Evolutionary conservation across 2,329 filamentous ascomycete genomes (phyloP).

Genomic region (Harringtonia aguacate): DNA sequence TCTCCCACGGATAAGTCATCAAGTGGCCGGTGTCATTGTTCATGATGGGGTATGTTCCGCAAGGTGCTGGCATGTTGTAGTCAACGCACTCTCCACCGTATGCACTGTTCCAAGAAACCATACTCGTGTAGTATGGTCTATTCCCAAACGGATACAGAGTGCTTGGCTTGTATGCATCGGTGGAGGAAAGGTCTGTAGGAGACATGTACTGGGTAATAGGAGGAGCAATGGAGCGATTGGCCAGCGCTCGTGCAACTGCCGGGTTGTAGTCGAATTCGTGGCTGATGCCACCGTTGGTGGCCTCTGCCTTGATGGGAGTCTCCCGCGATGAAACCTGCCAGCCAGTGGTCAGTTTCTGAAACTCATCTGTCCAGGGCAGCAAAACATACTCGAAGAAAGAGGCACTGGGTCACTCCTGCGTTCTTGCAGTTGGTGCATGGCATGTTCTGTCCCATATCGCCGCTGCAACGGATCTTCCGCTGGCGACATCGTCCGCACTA

Average conservation of each 20-base stretch:
- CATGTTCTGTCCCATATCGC: conserved; percentile 63
- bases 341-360: too few species aligned
- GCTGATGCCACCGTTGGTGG: background rate
- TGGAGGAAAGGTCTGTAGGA: conserved; percentile 21
- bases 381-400: conserved; percentile 62
- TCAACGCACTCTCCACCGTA: too few species aligned
- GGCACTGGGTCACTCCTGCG: conserved; percentile 60
- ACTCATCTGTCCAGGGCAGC: background rate
- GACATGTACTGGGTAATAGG: background rate
- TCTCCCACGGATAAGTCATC: too few species aligned
- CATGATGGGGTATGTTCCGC: too few species aligned
- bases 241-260: conserved; percentile 20
- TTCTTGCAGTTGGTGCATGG: conserved; percentile 77
- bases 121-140: too few species aligned
- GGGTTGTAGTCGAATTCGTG: conserved; percentile 24
- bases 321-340: conserved; percentile 29
- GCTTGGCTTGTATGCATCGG: conserved; percentile 24
- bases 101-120: too few species aligned
- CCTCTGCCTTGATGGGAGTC: conserved; percentile 21
- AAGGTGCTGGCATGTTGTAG: too few species aligned
- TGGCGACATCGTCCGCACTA: conserved; percentile 85
- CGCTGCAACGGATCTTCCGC: conserved; percentile 90
- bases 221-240: conserved; percentile 10
- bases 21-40: too few species aligned
- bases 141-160: conserved; percentile 3